These are phyloP conservation scores for Penicillium bovifimosum DNA, from an alignment of 495 filamentous ascomycete genomes.

Conservation along the genomic window DNA sequence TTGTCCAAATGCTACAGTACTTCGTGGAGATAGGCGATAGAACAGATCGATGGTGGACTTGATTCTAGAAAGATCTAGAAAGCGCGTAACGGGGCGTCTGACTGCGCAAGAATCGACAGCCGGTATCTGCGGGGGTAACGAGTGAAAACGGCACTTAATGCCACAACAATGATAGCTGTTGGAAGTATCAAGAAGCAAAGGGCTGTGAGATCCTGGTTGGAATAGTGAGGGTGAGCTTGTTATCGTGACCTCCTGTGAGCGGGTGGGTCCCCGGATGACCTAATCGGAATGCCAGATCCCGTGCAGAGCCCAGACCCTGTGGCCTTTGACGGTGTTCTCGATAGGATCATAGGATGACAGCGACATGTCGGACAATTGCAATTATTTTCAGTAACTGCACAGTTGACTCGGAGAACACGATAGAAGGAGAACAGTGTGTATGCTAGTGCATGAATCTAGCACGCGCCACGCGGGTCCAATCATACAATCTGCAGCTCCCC, in stretches of 20 bases:
- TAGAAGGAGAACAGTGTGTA: too few species aligned
- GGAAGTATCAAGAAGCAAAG: slow-evolving; percentile 1
- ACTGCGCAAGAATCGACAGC: background rate
- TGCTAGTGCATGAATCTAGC: too few species aligned
- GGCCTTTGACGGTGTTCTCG: too few species aligned
- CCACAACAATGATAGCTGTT: slow-evolving; percentile 20
- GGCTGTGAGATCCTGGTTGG: slow-evolving; percentile 1
- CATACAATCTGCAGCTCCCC: background rate
- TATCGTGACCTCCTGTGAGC: background rate
- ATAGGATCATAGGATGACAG: too few species aligned
- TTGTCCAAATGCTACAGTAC: background rate
- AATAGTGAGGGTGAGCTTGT: background rate
- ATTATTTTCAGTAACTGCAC: too few species aligned
- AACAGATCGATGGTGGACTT: background rate
- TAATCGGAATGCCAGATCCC: background rate
- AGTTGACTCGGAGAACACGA: too few species aligned
- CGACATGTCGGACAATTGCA: too few species aligned
- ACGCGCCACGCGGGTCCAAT: background rate
- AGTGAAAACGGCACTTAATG: slow-evolving; percentile 57
- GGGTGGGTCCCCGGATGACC: background rate
- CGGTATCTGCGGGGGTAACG: slow-evolving; percentile 34
- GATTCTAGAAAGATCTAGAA: too few species aligned
- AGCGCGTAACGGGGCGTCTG: background rate
- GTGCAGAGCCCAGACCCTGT: background rate
- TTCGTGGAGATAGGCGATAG: background rate